Evolutionary conservation across 1,139 yeast genomes (phyloP), one percentile per base, ranked within the genome.

Genomic region (Hemisphaericaspora xylanilytica): DNA sequence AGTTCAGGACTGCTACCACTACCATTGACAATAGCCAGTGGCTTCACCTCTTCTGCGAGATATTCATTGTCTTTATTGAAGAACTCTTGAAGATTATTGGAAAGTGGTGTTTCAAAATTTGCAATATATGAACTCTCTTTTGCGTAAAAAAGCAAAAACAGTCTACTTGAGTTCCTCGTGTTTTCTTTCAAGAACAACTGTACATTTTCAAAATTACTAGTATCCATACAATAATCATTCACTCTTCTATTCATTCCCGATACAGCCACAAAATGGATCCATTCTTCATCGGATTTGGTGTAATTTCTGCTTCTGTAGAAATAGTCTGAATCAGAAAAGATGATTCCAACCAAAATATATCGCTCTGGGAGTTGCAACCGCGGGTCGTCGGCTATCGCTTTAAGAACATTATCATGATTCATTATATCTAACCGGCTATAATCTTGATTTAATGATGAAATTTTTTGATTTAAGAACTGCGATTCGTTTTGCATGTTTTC

Each of bases 251-350:
- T 34, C 27, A 32, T 22, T 17, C 14, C 22, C n/a, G 37, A 34
- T 32, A 38, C 41, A 7, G 40, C 32, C 24, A 13, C 24, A 18
- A 48, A 47, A 41, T 52, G 49, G 1, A 56, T 45, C 62, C 62
- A 61, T 17, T 46, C 42, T 15, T 48, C 45, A 6, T 36, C 43
- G 9, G 33, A 28, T 5, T 30, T 24, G 3, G 28, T 37, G 4
- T 32, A 14, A 3, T 33, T 34, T 32, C 42, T 47, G n/a, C 46
- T 29, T 30, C 44, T 54, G 42, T 58, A 58, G 27, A 51, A 58
- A 44, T 64, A 68, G 33, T 63, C 61, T 4, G 47, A 34, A 33
- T 63, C 69, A 5, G 59, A 56, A n/a, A 63, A 32, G 5, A 66
- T 51, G 11, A 65, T 57, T 1, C 67, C 65, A 0, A 56, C 44